Evolutionary conservation across 1,139 yeast genomes (phyloP), one percentile per base, ranked within the genome.

Genomic region (Pichia sp.): DNA sequence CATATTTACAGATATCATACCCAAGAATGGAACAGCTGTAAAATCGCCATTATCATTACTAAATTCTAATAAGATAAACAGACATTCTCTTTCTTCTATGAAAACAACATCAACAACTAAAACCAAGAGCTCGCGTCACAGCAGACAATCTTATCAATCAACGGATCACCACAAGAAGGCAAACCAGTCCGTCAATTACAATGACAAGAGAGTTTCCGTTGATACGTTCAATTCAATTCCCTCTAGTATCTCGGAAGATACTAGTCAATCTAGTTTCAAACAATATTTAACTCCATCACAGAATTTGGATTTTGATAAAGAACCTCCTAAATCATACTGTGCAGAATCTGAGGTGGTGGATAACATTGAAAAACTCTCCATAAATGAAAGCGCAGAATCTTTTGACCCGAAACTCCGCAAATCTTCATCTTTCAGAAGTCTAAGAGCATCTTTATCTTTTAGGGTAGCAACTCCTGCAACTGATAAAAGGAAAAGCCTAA

Each of bases 391-490:
- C 23, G 23, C 23, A 16, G 23, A 16, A 16, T 16, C 23, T 16
- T 16, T 16, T 16, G 23, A 16, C 23, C 16, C 7, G 7, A 31
- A 31, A 8, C 9, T 37, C 5, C 26, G 33, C n/a, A 37, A 37
- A 31, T 47, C 50, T 5, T 27, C 50, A 7, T 56, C 60, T 4
- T 50, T 49, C 31, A 49, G 46, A 37, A 48, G 53, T 35, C 43
- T 57, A 6, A 52, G 52, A 40, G 56, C 55, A 40, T 57, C 61
- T 2, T 49, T 57, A 6, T 57, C 61, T 5, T 48, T 57, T 44
- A 53, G 53, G 48, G 53, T 58, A n/a, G 41, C 55, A 16, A 16
- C 46, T 4, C 43, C 46, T 6, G 27, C 44, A 4, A 23, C 3
- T 10, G 44, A 48, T 26, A 45, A 37, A n/a, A 42, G 50, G 16